Percentiles rank a stretch among this genome's conserved stretches.
phyloP scores from a whole-genome alignment of 2,329 filamentous ascomycete species.

The Dactylella cylindrospora region DNA sequence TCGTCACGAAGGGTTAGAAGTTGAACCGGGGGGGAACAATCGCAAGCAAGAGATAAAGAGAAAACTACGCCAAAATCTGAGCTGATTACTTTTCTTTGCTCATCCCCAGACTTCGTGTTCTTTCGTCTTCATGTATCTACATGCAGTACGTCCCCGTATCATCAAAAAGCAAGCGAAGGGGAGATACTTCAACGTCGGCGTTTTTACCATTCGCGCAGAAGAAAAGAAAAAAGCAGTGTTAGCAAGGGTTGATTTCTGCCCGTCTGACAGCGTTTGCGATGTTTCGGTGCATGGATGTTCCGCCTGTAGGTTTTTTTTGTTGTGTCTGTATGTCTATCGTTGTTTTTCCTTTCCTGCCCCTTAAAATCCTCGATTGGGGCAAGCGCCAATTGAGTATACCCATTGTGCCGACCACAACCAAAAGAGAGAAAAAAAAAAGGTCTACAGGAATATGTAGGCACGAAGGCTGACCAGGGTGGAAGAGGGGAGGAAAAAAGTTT shows the following conservation, averaged over 20 bases:
- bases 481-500: conserved; percentile 30
- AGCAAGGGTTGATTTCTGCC: too few relatives aligned
- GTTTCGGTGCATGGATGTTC: conserved; percentile 40
- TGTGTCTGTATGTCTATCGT: conserved; percentile 23
- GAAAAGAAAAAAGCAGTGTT: too few relatives aligned
- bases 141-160: background rate
- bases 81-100: background rate
- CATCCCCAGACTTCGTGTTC: background rate
- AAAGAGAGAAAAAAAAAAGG: conserved; percentile 1
- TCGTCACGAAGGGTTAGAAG: background rate
- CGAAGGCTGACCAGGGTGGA: conserved; percentile 25
- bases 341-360: too few relatives aligned
- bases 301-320: too few relatives aligned
- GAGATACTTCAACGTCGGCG: background rate
- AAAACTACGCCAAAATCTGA: too few relatives aligned
- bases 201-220: too few relatives aligned
- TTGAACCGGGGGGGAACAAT: conserved; percentile 4
- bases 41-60: too few relatives aligned
- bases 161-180: background rate
- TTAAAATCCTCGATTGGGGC: conserved; percentile 38
- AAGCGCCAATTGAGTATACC: too few relatives aligned
- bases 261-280: too few relatives aligned
- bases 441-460: conserved; percentile 8
- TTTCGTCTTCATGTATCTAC: background rate
- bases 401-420: too few relatives aligned